Conservation (phyloP, 2,329 filamentous ascomycete genomes). For the Cladosporium sp. region DNA sequence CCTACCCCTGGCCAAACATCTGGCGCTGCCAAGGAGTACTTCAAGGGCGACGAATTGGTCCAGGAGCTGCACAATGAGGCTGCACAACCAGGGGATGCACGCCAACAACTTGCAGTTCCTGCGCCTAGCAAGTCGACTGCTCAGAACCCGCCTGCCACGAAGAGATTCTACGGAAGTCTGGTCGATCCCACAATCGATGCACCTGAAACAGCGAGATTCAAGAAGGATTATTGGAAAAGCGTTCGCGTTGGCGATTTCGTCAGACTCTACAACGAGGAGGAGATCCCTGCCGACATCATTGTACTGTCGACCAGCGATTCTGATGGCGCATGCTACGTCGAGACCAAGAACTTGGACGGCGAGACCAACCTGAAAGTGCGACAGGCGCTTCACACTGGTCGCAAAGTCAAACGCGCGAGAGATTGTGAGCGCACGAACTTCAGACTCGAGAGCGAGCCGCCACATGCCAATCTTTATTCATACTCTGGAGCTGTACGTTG, state of each 20-base stretch:
- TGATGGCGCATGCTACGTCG: slow-evolving; percentile 93
- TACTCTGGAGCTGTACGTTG: slow-evolving; percentile 89
- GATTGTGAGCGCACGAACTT: slow-evolving; percentile 92
- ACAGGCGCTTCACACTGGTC: slow-evolving; percentile 81
- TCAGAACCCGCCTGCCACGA: slow-evolving; percentile 28
- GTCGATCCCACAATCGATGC: slow-evolving; percentile 66
- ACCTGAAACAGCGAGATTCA: slow-evolving; percentile 74
- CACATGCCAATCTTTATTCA: slow-evolving; percentile 90
- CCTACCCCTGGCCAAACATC: slow-evolving; percentile 57
- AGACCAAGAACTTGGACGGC: slow-evolving; percentile 96
- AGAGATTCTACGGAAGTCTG: slow-evolving; percentile 61
- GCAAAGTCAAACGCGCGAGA: slow-evolving; percentile 76
- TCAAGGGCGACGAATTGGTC: slow-evolving; percentile 14
- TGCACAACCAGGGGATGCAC: slow-evolving; percentile 16
- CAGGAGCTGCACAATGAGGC: slow-evolving; percentile 18
- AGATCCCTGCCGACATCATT: slow-evolving; percentile 88
- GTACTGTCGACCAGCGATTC: slow-evolving; percentile 89
- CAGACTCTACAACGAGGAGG: slow-evolving; percentile 92
- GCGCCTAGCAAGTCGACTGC: slow-evolving; percentile 19
- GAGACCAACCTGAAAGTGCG: slow-evolving; percentile 97
- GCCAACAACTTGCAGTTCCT: slow-evolving; percentile 28
- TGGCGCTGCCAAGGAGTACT: slow-evolving; percentile 35
- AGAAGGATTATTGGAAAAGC: slow-evolving; percentile 92
- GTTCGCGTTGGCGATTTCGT: slow-evolving; percentile 94
- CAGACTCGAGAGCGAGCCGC: slow-evolving; percentile 79